Conservation (phyloP, 1,284 basidiomycete species). For the Cutaneotrichosporon cutaneum region DNA sequence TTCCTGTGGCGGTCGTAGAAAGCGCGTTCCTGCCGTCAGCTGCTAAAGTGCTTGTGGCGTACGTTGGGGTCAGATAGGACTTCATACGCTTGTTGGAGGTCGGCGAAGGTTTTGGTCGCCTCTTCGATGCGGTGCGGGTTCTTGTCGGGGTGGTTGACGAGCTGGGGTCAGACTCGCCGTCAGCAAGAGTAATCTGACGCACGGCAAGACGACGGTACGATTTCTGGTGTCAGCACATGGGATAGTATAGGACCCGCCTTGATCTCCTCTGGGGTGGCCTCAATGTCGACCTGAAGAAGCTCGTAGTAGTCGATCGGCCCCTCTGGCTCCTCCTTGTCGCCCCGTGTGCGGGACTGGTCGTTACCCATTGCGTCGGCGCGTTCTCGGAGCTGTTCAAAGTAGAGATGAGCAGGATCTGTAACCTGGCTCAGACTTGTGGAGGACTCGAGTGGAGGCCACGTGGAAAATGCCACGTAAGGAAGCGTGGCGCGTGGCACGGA, state of each 20-base stretch:
- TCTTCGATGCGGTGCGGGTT: conserved; percentile 78
- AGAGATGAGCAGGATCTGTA: too few species aligned
- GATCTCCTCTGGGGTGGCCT: conserved; percentile 81
- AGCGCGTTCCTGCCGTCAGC: conserved; percentile 73
- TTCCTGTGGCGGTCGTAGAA: conserved; percentile 98
- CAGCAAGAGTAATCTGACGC: background rate
- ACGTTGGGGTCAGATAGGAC: conserved; percentile 90
- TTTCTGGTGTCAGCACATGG: conserved; percentile 56
- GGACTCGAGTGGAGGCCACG: conserved; percentile 10
- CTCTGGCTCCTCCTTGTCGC: conserved; percentile 19
- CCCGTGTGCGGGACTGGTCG: conserved; percentile 41
- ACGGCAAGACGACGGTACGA: conserved; percentile 76
- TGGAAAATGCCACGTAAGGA: conserved; percentile 2
- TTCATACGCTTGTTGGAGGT: conserved; percentile 93
- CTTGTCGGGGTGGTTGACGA: conserved; percentile 87
- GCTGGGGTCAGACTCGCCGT: conserved; percentile 31
- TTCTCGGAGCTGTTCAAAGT: background rate
- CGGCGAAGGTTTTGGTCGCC: conserved; percentile 82
- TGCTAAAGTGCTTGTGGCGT: conserved; percentile 36
- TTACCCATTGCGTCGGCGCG: conserved; percentile 40
- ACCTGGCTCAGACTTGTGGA: background rate
- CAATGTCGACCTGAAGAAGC: conserved; percentile 72
- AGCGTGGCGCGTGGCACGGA: background rate
- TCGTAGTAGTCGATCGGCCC: conserved; percentile 68
- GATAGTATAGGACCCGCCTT: conserved; percentile 59